phyloP scores from a whole-genome alignment of 345 rosid genomes.

The Pugionium dolabratum region DNA sequence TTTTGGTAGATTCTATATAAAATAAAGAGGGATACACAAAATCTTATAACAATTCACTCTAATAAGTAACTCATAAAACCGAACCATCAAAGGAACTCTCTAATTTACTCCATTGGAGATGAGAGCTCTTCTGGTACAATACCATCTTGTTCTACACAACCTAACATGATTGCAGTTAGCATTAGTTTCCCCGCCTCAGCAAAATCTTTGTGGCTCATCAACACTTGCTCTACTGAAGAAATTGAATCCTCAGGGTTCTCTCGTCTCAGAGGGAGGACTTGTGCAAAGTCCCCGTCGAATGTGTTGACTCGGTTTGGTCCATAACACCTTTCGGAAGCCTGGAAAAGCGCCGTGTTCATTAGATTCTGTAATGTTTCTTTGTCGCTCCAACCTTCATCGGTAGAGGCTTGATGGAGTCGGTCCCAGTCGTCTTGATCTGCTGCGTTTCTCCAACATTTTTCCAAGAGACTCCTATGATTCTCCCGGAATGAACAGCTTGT shows the following conservation, averaged over 20 bases:
- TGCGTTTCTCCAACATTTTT: slow-evolving; percentile 88
- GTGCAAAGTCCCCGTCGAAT: slow-evolving; percentile 63
- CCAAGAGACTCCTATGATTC: slow-evolving; percentile 68
- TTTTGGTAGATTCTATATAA: too few species aligned
- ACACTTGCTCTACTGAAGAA: slow-evolving; percentile 63
- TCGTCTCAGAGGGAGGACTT: slow-evolving; percentile 69
- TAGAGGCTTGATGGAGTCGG: slow-evolving; percentile 57
- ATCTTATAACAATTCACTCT: too few species aligned
- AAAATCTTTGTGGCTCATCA: slow-evolving; percentile 84
- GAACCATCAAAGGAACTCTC: not conserved
- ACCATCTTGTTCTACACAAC: slow-evolving; percentile 48
- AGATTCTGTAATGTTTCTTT: slow-evolving; percentile 71
- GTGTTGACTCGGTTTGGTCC: slow-evolving; percentile 59
- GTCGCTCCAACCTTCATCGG: slow-evolving; percentile 82
- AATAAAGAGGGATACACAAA: too few species aligned
- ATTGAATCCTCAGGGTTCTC: slow-evolving; percentile 47
- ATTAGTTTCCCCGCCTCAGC: slow-evolving; percentile 87
- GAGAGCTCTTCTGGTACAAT: slow-evolving; percentile 28
- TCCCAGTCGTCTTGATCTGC: slow-evolving; percentile 85
- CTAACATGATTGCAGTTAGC: slow-evolving; percentile 75
- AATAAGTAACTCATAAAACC: too few species aligned
- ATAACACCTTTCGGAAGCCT: slow-evolving; percentile 71
- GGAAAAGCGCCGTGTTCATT: slow-evolving; percentile 65
- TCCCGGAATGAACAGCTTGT: slow-evolving; percentile 75
- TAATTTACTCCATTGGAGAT: slow-evolving; percentile 40